A percentile compares a stretch with the other conserved stretches of the same genome.
Evolutionary conservation across 257 asterid species (phyloP).

Genomic region (Primulina tabacum): DNA sequence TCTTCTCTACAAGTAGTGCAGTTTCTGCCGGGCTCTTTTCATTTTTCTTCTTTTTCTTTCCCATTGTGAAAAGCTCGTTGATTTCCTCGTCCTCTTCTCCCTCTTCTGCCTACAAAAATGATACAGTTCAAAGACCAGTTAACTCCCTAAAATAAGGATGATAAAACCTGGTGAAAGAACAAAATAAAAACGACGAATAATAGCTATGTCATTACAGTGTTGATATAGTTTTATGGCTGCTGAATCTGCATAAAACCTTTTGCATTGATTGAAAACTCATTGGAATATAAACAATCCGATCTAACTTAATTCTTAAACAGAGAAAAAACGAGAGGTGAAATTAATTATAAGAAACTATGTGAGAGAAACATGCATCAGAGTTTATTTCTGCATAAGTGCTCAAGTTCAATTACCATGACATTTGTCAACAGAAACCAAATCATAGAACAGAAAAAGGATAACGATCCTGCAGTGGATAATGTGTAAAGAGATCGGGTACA

Average conservation of each 20-base stretch:
- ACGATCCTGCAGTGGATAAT: background rate
- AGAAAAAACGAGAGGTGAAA: background rate
- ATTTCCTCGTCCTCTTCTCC: slow-evolving; percentile 19
- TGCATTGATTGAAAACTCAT: slow-evolving; percentile 11
- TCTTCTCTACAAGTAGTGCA: slow-evolving; percentile 75
- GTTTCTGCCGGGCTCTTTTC: slow-evolving; percentile 93
- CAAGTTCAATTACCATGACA: background rate
- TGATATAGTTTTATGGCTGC: background rate
- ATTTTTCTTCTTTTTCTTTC: slow-evolving; percentile 79
- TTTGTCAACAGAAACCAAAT: background rate
- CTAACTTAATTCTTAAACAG: background rate
- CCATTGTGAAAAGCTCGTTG: background rate
- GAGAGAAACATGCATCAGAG: background rate
- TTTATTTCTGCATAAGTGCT: background rate
- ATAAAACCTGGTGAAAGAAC: background rate
- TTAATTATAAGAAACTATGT: background rate
- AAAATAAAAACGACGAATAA: background rate
- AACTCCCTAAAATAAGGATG: background rate
- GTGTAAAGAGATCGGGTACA: background rate
- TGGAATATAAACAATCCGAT: background rate
- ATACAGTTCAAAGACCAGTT: slow-evolving; percentile 9
- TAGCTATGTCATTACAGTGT: background rate
- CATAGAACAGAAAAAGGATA: background rate
- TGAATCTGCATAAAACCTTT: slow-evolving; percentile 5
- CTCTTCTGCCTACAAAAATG: slow-evolving; percentile 69